Percentiles rank a stretch among this genome's conserved stretches.
Conservation (phyloP, 345 rosid species). For the Aurinia saxatilis region DNA sequence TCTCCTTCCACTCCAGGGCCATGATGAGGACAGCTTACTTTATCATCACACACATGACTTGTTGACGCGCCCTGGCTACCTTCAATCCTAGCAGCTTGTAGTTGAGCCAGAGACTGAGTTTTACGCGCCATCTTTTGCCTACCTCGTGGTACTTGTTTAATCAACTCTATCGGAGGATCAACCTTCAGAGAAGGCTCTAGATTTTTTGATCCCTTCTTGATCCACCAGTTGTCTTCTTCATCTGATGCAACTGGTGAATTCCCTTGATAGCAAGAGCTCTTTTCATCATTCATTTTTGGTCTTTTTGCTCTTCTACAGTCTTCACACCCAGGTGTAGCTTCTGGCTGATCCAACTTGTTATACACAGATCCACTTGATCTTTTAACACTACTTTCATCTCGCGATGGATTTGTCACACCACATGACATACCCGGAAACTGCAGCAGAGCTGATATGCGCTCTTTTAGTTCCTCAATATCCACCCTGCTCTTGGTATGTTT, state of each 20-base stretch:
- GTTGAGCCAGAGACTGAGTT: constrained; percentile 84
- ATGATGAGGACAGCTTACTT: constrained; percentile 75
- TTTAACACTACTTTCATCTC: constrained; percentile 64
- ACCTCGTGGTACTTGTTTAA: constrained; percentile 70
- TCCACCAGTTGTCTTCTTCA: constrained; percentile 97
- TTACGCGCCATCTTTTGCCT: constrained; percentile 84
- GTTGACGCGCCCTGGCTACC: constrained; percentile 98
- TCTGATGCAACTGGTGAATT: constrained; percentile 65
- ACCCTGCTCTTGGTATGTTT: constrained; percentile 40
- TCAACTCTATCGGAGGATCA: constrained; percentile 56
- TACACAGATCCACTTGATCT: constrained; percentile 41
- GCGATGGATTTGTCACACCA: constrained; percentile 35
- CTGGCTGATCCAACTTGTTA: constrained; percentile 44
- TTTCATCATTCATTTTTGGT: constrained; percentile 59
- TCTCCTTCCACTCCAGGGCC: constrained; percentile 62
- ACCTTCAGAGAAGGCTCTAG: constrained; percentile 48
- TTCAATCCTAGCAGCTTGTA: constrained; percentile 92
- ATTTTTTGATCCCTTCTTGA: constrained; percentile 58
- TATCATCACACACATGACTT: constrained; percentile 83
- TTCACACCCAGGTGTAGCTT: constrained; percentile 81
- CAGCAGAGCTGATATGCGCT: constrained; percentile 57
- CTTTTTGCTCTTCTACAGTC: constrained; percentile 75
- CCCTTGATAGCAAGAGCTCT: constrained; percentile 50
- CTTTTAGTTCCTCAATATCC: constrained; percentile 52
- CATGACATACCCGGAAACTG: constrained; percentile 52